These are phyloP conservation scores for Solanum bulbocastanum DNA, from an alignment of 257 asterid species.

Conservation along the genomic window DNA sequence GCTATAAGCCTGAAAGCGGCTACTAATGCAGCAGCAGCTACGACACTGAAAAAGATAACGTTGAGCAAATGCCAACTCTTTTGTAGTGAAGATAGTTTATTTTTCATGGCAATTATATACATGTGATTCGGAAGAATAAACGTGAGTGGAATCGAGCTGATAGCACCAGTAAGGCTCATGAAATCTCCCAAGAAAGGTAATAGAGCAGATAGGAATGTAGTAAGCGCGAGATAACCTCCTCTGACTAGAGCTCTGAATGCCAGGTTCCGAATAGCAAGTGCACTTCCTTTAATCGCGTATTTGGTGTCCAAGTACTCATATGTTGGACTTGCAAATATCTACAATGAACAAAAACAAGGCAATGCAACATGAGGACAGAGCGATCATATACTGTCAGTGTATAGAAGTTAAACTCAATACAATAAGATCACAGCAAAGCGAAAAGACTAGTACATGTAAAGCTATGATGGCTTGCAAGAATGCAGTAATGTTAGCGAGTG, in stretches of 20 bases:
- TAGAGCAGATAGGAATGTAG: slow-evolving; percentile 67
- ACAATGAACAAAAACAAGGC: not conserved
- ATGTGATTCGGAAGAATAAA: slow-evolving; percentile 95
- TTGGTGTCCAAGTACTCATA: slow-evolving; percentile 86
- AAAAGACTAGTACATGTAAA: slow-evolving; percentile 32
- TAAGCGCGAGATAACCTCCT: slow-evolving; percentile 65
- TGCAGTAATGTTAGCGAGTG: slow-evolving; percentile 66
- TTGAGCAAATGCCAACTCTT: slow-evolving; percentile 90
- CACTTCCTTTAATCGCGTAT: slow-evolving; percentile 59
- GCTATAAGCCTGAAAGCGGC: slow-evolving; percentile 68
- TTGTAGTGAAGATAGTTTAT: slow-evolving; percentile 32
- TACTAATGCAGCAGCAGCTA: slow-evolving; percentile 59
- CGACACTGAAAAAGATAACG: slow-evolving; percentile 43
- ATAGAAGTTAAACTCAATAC: not conserved
- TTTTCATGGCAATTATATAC: slow-evolving; percentile 70
- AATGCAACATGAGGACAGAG: not conserved
- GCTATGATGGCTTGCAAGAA: slow-evolving; percentile 78
- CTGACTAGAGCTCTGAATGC: slow-evolving; percentile 61
- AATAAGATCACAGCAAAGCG: not conserved
- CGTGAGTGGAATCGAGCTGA: slow-evolving; percentile 87
- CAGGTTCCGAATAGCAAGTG: slow-evolving; percentile 53
- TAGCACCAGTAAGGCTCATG: slow-evolving; percentile 98
- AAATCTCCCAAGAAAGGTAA: slow-evolving; percentile 93
- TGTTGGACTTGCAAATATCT: slow-evolving; percentile 96
- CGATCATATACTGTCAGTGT: not conserved